Conservation (phyloP, 176 grass and related monocot species). For the Stipa capillata region DNA sequence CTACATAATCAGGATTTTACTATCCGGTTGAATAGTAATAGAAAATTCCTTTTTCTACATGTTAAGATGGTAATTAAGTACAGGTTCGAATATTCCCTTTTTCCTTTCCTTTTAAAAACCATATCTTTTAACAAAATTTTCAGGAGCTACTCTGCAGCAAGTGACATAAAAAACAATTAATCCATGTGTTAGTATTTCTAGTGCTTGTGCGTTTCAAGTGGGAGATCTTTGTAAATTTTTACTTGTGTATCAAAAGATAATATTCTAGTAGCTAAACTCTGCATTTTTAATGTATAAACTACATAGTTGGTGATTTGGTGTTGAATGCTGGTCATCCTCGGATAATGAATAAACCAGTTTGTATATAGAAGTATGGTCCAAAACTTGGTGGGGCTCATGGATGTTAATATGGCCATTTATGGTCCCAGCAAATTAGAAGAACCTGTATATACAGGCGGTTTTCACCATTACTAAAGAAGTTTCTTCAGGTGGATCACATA, state of each 20-base stretch:
- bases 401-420: neutral
- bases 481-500: neutral
- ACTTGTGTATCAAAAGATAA: neutral
- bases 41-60: neutral
- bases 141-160: neutral
- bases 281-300: neutral
- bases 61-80: neutral
- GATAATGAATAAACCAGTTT: neutral
- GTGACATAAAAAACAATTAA: too few species aligned
- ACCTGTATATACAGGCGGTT: neutral
- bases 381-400: neutral
- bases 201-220: neutral
- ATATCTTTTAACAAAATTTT: neutral
- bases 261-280: neutral
- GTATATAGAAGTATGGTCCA: neutral
- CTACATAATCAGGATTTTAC: neutral
- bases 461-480: neutral
- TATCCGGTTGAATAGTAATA: neutral
- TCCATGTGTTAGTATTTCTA: neutral
- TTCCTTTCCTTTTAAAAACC: neutral
- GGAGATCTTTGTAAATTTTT: too few species aligned
- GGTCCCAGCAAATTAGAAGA: neutral
- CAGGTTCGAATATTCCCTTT: neutral
- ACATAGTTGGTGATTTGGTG: neutral
- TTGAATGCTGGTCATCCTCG: neutral